phyloP scores from a whole-genome alignment of 2,329 filamentous ascomycete genomes.

The Colletotrichum lindemuthianum region DNA sequence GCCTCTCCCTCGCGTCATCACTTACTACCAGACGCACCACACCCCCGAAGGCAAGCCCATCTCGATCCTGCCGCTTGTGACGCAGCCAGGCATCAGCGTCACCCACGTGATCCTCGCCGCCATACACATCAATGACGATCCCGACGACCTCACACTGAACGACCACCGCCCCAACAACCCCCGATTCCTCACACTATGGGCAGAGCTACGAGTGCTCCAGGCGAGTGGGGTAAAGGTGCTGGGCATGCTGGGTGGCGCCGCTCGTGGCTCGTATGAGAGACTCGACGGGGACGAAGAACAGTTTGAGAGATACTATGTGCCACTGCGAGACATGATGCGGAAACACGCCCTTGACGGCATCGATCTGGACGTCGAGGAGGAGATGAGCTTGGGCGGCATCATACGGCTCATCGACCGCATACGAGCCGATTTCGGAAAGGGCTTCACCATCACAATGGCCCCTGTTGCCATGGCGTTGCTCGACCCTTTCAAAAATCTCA shows the following conservation, averaged over 20 bases:
- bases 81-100: slow-evolving; percentile 56
- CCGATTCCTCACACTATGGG: slow-evolving; percentile 79
- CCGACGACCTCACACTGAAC: slow-evolving; percentile 79
- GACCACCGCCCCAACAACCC: slow-evolving; percentile 76
- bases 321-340: slow-evolving; percentile 72
- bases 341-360: slow-evolving; percentile 72
- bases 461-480: slow-evolving; percentile 81
- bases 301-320: slow-evolving; percentile 80
- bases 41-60: slow-evolving; percentile 55
- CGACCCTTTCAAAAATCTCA: slow-evolving; percentile 68
- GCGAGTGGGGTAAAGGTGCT: slow-evolving; percentile 80
- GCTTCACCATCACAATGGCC: slow-evolving; percentile 82
- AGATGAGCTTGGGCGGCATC: slow-evolving; percentile 73
- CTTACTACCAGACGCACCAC: slow-evolving; percentile 67
- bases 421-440: slow-evolving; percentile 73
- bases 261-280: slow-evolving; percentile 73
- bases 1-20: slow-evolving; percentile 58
- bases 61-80: slow-evolving; percentile 64
- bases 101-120: slow-evolving; percentile 91
- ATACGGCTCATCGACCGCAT: slow-evolving; percentile 75
- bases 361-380: slow-evolving; percentile 84
- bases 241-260: slow-evolving; percentile 89
- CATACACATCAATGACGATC: slow-evolving; percentile 79
- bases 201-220: slow-evolving; percentile 78
- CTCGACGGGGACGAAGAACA: slow-evolving; percentile 65